Conservation (phyloP, 1,284 basidiomycete genomes). For the Malassezia slooffiae region DNA sequence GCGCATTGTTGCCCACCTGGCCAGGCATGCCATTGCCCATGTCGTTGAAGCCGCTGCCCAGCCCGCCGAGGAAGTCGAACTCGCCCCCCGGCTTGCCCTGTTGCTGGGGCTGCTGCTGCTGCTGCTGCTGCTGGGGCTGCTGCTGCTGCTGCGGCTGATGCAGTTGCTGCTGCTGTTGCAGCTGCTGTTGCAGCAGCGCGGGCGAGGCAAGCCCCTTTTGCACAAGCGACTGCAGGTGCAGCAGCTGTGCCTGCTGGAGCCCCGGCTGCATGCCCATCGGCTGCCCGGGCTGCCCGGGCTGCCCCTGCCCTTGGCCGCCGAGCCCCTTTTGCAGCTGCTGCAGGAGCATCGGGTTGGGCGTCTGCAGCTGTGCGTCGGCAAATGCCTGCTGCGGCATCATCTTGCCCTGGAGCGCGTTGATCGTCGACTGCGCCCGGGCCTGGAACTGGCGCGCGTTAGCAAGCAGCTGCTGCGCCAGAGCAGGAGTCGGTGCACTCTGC, state of each 20-base stretch:
- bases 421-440: slow-evolving; percentile 27
- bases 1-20: no score
- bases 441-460: slow-evolving; percentile 34
- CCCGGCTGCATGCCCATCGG: no score
- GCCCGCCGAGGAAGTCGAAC: not conserved
- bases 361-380: not conserved
- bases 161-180: slow-evolving; percentile 7
- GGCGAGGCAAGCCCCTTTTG: no score
- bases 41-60: no score
- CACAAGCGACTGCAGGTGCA: no score
- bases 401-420: slow-evolving; percentile 22
- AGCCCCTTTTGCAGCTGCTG: not conserved
- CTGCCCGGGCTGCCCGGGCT: not conserved
- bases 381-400: slow-evolving; percentile 1
- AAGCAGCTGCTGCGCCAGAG: slow-evolving; percentile 32
- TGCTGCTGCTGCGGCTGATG: slow-evolving; percentile 9
- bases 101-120: slow-evolving; percentile 21
- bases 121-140: slow-evolving; percentile 19
- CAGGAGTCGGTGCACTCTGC: slow-evolving; percentile 29
- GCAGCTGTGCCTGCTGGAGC: no score
- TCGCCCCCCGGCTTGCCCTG: slow-evolving; percentile 5
- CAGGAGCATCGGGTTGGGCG: slow-evolving; percentile 2
- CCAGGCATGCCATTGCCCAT: no score
- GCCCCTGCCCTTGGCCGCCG: not conserved
- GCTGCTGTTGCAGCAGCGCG: not conserved